Conservation (phyloP, 805 yeast species). For the Peterozyma xylosa region DNA sequence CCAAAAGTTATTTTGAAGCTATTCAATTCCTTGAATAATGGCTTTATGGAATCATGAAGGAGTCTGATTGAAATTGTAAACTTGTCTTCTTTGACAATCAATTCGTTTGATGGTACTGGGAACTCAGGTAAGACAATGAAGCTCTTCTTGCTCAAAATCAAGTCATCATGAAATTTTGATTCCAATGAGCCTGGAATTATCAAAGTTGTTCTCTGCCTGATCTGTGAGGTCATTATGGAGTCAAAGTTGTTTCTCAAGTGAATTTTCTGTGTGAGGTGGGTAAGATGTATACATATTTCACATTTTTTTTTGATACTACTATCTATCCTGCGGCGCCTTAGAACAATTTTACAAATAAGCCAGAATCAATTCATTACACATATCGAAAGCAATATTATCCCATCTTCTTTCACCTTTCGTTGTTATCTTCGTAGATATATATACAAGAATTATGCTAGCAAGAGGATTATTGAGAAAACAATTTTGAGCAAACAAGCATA, state of each 20-base stretch:
- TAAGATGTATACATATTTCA: too few species aligned
- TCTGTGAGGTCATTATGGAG: background rate
- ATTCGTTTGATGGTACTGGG: background rate
- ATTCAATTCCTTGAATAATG: background rate
- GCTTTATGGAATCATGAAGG: background rate
- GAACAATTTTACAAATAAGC: too few species aligned
- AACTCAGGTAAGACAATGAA: background rate
- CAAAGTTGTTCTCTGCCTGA: conserved; percentile 3
- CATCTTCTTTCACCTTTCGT: too few species aligned
- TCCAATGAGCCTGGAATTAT: conserved; percentile 1
- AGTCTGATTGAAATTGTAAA: conserved; percentile 2
- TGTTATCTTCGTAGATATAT: too few species aligned
- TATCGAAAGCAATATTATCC: too few species aligned
- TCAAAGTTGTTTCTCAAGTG: too few species aligned
- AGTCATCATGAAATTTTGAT: background rate
- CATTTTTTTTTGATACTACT: too few species aligned
- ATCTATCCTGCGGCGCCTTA: too few species aligned
- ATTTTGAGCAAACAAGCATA: background rate
- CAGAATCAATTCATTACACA: too few species aligned
- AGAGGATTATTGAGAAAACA: background rate
- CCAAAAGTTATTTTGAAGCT: background rate
- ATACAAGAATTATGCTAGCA: background rate
- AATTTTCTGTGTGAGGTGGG: too few species aligned
- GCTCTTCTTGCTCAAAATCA: background rate
- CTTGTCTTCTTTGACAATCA: conserved; percentile 2